Evolutionary conservation across 345 rosid genomes (phyloP), one percentile per base, ranked within the genome.

Genomic region (Brassica incana): DNA sequence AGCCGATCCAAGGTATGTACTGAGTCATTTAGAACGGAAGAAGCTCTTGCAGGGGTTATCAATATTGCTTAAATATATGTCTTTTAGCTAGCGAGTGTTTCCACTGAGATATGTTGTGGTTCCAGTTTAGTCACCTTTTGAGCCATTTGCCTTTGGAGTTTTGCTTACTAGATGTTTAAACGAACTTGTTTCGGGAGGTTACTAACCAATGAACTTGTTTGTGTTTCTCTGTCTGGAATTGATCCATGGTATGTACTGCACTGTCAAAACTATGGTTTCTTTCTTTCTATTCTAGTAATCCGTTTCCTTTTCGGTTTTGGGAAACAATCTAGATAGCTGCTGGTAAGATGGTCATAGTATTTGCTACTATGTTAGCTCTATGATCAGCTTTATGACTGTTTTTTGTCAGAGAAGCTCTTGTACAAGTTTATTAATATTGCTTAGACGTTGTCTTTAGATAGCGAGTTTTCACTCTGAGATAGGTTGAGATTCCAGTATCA

Each of bases 171-270:
- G 15, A 11, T 45, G 14, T 45, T 1, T 45, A 45, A 45, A 45
- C 4, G 6, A 12, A 45, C 15, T 45, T 45, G 52, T 45, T 45
- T 45, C 14, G 14, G 52, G 11, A 4, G 15, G 52, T 12, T 45
- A 45, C 15, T 12, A 11, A 45, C 5, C 14, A 45, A 11, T 45
- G 15, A 40, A 45, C 15, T 45, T 67, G 98, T 96, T 50, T 95
- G 98, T 98, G 85, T 90, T 69, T 88, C 95, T 11, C 78, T 95
- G 11, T 91, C 99, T 12, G 97, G 93, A 74, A 90, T 85, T n/a
- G 97, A 90, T 85, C 97, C 95, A 48, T 77, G 91, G 97, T 93
- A 82, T 77, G 84, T 16, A 5, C 30, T 67, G 23, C 63, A 3
- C 65, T 27, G 3, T 61, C 1, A 5, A 27, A 61, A 61, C 64